phyloP scores from a whole-genome alignment of 2,329 filamentous ascomycete genomes.

The Ambrosiella beaveri region DNA sequence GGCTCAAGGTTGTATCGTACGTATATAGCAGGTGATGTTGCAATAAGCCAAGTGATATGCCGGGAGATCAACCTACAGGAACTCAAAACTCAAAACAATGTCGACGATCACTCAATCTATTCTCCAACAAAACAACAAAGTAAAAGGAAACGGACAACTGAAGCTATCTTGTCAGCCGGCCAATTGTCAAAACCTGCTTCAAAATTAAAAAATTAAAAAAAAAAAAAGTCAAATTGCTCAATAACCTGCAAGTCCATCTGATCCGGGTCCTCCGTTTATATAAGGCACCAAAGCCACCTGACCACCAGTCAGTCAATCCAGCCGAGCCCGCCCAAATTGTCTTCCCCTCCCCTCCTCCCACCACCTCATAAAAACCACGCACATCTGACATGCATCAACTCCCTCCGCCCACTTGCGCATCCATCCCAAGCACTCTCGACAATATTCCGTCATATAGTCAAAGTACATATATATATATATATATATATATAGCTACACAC shows the following conservation, averaged over 20 bases:
- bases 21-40: background rate
- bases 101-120: too few relatives aligned
- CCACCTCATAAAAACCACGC: background rate
- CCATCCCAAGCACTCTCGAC: background rate
- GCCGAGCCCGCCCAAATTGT: background rate
- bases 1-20: background rate
- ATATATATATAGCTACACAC: background rate
- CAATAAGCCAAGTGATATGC: background rate
- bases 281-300: background rate
- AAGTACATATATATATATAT: too few relatives aligned
- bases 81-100: too few relatives aligned
- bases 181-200: background rate
- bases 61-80: too few relatives aligned
- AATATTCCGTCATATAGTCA: too few relatives aligned
- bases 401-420: background rate
- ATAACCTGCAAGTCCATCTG: background rate
- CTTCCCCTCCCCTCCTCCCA: background rate
- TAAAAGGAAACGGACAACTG: background rate
- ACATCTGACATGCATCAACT: slow-evolving; percentile 2
- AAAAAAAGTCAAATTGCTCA: background rate
- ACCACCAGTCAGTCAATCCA: background rate
- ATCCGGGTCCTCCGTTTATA: background rate
- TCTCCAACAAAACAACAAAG: background rate
- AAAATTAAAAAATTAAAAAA: background rate
- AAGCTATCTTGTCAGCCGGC: background rate